These are phyloP conservation scores for Steccherinum ochraceum DNA, from an alignment of 768 basidiomycete species.

Conservation along the genomic window DNA sequence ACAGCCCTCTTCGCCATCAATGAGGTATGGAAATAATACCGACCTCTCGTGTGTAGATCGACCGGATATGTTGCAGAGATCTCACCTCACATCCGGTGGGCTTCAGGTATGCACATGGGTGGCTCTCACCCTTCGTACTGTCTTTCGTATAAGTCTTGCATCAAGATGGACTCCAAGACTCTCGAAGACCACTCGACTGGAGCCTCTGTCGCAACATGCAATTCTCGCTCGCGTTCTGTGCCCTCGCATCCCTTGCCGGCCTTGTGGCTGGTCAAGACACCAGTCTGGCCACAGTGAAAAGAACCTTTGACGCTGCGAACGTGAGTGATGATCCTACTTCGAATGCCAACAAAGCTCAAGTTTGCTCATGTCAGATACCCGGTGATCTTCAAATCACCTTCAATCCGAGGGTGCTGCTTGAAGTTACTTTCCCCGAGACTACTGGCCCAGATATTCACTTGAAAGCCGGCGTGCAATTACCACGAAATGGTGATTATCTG, in stretches of 20 bases:
- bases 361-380: conserved; percentile 25
- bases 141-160: too few relatives aligned
- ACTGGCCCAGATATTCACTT: conserved; percentile 24
- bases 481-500: conserved; percentile 7
- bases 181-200: too few relatives aligned
- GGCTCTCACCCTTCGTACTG: too few relatives aligned
- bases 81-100: too few relatives aligned
- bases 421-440: conserved; percentile 33
- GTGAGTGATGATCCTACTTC: conserved; percentile 2
- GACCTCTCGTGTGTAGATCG: too few relatives aligned
- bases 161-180: too few relatives aligned
- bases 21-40: too few relatives aligned
- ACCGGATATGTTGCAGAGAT: too few relatives aligned
- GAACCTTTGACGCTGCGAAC: conserved; percentile 9
- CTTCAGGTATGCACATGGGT: too few relatives aligned
- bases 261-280: conserved; percentile 7
- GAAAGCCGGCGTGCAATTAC: conserved; percentile 25
- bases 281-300: conserved; percentile 5
- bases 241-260: background rate
- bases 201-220: background rate
- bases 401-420: conserved; percentile 28
- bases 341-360: background rate
- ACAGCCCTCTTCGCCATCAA: too few relatives aligned
- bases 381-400: conserved; percentile 34
- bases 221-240: background rate